These are phyloP conservation scores for Apocynum venetum DNA, from an alignment of 257 asterid genomes.

Conservation along the genomic window DNA sequence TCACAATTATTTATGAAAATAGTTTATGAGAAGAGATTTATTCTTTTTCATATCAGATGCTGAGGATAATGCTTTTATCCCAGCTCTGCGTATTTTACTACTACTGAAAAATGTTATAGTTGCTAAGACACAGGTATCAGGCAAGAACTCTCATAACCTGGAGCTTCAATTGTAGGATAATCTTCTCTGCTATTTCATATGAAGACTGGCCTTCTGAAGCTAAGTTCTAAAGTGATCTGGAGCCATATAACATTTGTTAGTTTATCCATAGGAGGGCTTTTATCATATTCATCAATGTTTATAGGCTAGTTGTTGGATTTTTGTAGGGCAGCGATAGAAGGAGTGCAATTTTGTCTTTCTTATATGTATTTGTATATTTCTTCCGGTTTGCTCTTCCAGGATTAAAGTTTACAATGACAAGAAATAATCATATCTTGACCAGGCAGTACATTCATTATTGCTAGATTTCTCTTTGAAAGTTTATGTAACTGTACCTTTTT, in stretches of 20 bases:
- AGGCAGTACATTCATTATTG: not conserved
- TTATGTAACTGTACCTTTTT: not conserved
- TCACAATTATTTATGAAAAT: too few relatives aligned
- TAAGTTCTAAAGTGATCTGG: not conserved
- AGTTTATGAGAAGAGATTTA: too few relatives aligned
- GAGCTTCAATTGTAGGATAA: not conserved
- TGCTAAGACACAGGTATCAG: not conserved
- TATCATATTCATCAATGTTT: not conserved
- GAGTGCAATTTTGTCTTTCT: not conserved
- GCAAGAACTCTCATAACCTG: not conserved
- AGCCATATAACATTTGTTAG: not conserved
- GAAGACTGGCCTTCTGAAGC: not conserved
- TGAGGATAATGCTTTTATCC: not conserved
- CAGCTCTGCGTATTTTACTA: not conserved
- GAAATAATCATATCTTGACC: conserved; percentile 9
- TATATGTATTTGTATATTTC: not conserved
- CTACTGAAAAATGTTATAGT: too few relatives aligned
- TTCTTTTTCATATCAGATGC: not conserved
- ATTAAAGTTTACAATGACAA: not conserved
- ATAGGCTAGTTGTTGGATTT: not conserved
- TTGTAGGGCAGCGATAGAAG: not conserved
- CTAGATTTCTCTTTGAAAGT: conserved; percentile 20
- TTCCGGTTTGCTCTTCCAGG: not conserved
- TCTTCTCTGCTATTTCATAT: not conserved
- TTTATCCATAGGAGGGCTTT: not conserved